A percentile compares a stretch with the other conserved stretches of the same genome.
phyloP scores from a whole-genome alignment of 257 asterid species.

The Rehmannia glutinosa region DNA sequence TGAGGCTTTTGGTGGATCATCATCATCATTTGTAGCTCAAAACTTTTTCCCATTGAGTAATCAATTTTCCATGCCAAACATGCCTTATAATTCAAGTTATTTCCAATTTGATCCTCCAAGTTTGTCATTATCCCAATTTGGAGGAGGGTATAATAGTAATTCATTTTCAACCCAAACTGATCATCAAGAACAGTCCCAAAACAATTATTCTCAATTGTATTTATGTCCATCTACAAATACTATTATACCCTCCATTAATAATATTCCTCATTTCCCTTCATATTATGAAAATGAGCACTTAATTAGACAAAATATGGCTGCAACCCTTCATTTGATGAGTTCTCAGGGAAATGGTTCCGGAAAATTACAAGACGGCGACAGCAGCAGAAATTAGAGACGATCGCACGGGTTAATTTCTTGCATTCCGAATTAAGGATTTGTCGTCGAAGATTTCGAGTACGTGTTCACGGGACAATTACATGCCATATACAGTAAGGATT shows the following conservation, averaged over 20 bases:
- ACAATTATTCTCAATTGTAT: conserved; percentile 25
- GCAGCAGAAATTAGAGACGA: conserved; percentile 8
- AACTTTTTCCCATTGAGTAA: conserved; percentile 34
- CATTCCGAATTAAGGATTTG: neutral
- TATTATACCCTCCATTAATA: conserved; percentile 14
- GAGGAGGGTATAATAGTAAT: conserved; percentile 32
- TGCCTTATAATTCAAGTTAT: conserved; percentile 20
- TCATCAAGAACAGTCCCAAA: conserved; percentile 11
- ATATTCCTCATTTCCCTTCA: neutral
- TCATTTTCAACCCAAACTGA: conserved; percentile 26
- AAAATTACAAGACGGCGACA: too few relatives aligned
- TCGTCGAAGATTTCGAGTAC: neutral
- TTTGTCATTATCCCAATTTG: conserved; percentile 40
- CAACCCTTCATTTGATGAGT: conserved; percentile 44
- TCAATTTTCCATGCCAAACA: conserved; percentile 29
- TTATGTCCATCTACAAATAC: conserved; percentile 24
- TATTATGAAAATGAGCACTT: conserved; percentile 17
- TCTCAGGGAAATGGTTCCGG: conserved; percentile 20
- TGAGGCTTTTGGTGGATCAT: conserved; percentile 26
- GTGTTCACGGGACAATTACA: neutral
- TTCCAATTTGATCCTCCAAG: conserved; percentile 42
- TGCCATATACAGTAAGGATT: conserved; percentile 15
- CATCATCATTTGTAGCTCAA: too few relatives aligned
- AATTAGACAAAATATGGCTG: conserved; percentile 29
- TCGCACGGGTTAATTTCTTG: neutral